phyloP scores from a whole-genome alignment of 2,329 filamentous ascomycete genomes.

The Neofusicoccum ribis region DNA sequence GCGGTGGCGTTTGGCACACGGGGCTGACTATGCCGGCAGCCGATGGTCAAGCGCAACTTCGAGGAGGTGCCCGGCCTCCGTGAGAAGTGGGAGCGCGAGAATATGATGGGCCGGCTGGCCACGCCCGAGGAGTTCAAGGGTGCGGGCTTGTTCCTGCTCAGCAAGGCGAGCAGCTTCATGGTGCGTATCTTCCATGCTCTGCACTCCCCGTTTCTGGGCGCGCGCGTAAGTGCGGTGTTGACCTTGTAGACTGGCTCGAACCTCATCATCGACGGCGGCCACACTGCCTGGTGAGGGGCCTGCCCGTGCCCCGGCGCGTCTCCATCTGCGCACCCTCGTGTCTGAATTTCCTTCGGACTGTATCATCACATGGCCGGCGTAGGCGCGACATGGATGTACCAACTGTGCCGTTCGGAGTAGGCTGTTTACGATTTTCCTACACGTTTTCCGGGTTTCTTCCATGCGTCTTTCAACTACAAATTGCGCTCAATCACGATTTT shows the following conservation, averaged over 20 bases:
- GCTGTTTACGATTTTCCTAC: neutral
- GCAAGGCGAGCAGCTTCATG: constrained; percentile 39
- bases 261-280: constrained; percentile 36
- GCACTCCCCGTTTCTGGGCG: no score
- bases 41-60: constrained; percentile 81
- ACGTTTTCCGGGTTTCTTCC: neutral
- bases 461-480: neutral
- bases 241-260: constrained; percentile 32
- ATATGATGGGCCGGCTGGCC: constrained; percentile 65
- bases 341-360: neutral
- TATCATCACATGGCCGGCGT: neutral
- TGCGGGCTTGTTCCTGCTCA: constrained; percentile 36
- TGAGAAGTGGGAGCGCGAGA: constrained; percentile 72
- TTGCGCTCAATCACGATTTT: no score
- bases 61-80: constrained; percentile 65
- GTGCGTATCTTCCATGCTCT: constrained; percentile 19
- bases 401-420: neutral
- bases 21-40: constrained; percentile 26
- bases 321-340: neutral
- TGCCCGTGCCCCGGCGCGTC: neutral
- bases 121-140: constrained; percentile 38
- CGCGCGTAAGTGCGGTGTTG: neutral
- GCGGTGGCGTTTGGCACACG: no score
- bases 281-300: constrained; percentile 32
- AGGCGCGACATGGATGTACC: neutral